Percentiles rank a stretch among this genome's conserved stretches.
Evolutionary conservation across 1,139 yeast genomes (phyloP).

Genomic region (Taphrina populina): DNA sequence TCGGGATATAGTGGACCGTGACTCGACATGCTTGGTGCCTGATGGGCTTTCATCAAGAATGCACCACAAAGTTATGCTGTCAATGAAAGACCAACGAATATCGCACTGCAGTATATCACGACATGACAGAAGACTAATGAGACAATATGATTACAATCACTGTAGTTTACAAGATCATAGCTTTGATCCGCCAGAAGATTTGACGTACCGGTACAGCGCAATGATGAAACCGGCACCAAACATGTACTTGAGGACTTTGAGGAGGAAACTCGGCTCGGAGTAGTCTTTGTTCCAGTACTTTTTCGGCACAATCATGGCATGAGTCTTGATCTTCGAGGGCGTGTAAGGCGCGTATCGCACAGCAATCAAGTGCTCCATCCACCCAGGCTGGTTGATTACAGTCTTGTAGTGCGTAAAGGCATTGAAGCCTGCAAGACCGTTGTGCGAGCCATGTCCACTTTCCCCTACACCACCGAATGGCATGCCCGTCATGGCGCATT

Average conservation of each 20-base stretch:
- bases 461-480: conserved; percentile 93
- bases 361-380: conserved; percentile 28
- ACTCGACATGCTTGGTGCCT: too few relatives aligned
- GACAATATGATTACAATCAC: too few relatives aligned
- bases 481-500: conserved; percentile 65
- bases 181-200: conserved; percentile 12
- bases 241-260: conserved; percentile 11
- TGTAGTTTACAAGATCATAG: too few relatives aligned
- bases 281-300: conserved; percentile 31
- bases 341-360: conserved; percentile 30
- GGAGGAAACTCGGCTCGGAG: conserved; percentile 13
- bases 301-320: conserved; percentile 17
- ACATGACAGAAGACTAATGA: too few relatives aligned
- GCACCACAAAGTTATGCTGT: too few relatives aligned
- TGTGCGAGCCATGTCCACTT: conserved; percentile 73
- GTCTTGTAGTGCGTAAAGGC: conserved; percentile 77
- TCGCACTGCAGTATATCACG: too few relatives aligned
- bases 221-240: conserved; percentile 7
- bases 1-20: too few relatives aligned
- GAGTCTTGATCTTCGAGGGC: conserved; percentile 22
- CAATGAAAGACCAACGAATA: too few relatives aligned
- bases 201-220: conserved; percentile 17
- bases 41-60: too few relatives aligned
- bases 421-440: conserved; percentile 70
- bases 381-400: conserved; percentile 49